phyloP scores from a whole-genome alignment of 306 rosid species.

The Cucurbita ficifolia region DNA sequence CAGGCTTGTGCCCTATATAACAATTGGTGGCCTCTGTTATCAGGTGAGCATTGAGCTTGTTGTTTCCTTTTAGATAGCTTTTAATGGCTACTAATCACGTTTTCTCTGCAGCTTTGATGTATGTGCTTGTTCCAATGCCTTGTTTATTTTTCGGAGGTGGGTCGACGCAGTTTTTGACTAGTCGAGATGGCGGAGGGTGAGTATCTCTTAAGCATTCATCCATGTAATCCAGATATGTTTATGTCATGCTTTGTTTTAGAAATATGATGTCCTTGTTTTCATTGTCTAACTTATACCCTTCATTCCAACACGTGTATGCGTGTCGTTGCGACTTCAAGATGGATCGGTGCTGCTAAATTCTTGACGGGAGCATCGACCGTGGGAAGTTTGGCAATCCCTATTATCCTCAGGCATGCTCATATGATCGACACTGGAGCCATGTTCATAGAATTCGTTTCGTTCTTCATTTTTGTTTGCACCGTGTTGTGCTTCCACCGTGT shows the following conservation, averaged over 20 bases:
- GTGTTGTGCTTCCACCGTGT: conserved; percentile 90
- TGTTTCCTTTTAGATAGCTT: conserved; percentile 2
- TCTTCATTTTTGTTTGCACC: conserved; percentile 80
- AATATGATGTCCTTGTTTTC: not conserved
- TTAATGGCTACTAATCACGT: conserved; percentile 8
- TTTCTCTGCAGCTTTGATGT: conserved; percentile 79
- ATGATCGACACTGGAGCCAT: conserved; percentile 91
- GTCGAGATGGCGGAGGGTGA: conserved; percentile 63
- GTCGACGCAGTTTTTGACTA: conserved; percentile 58
- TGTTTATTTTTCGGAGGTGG: conserved; percentile 97
- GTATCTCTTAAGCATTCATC: conserved; percentile 6
- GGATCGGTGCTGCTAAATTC: conserved; percentile 94
- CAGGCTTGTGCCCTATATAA: conserved; percentile 91
- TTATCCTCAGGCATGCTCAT: conserved; percentile 77
- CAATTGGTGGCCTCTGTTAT: conserved; percentile 98
- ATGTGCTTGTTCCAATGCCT: conserved; percentile 84
- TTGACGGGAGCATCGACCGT: conserved; percentile 84
- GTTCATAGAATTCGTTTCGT: conserved; percentile 86
- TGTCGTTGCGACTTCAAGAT: conserved; percentile 24
- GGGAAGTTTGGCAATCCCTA: conserved; percentile 91
- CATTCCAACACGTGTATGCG: not conserved
- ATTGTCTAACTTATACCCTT: not conserved
- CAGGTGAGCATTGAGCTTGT: conserved; percentile 40
- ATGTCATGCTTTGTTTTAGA: not conserved
- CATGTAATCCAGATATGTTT: not conserved